These are phyloP conservation scores for Aspergillus hiratsukae DNA, from an alignment of 2,329 filamentous ascomycete species.

Conservation along the genomic window DNA sequence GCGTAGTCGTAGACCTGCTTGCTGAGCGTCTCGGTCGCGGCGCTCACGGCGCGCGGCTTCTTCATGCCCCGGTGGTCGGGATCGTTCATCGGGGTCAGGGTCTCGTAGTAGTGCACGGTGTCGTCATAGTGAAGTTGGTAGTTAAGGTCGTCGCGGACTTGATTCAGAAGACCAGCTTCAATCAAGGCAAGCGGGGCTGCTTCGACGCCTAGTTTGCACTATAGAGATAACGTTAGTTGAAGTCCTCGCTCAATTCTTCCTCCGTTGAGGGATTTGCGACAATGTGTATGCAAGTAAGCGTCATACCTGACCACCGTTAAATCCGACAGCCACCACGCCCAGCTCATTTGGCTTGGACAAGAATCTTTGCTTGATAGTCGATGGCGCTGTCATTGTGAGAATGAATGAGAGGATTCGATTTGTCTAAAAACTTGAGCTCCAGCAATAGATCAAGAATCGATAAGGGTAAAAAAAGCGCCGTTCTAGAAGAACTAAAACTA, in stretches of 20 bases:
- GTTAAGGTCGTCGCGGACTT: conserved; percentile 78
- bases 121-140: conserved; percentile 85
- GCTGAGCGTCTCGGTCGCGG: conserved; percentile 75
- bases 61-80: conserved; percentile 89
- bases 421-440: conserved; percentile 3
- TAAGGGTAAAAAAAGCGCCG: conserved; percentile 7
- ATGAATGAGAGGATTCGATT: neutral
- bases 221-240: conserved; percentile 4
- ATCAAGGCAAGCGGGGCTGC: conserved; percentile 86
- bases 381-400: conserved; percentile 50
- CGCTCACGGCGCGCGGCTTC: conserved; percentile 79
- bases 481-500: conserved; percentile 9
- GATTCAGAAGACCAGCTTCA: conserved; percentile 75
- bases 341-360: conserved; percentile 74
- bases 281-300: neutral
- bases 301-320: conserved; percentile 88
- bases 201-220: conserved; percentile 91
- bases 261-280: neutral
- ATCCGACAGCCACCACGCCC: conserved; percentile 90
- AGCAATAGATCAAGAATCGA: conserved; percentile 6
- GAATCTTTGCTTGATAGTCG: conserved; percentile 66
- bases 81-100: conserved; percentile 65
- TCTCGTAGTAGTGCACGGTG: conserved; percentile 74
- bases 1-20: conserved; percentile 86
- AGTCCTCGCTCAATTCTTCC: neutral